Conservation (phyloP, 2,329 filamentous ascomycete species). For the Neonectria ditissima region DNA sequence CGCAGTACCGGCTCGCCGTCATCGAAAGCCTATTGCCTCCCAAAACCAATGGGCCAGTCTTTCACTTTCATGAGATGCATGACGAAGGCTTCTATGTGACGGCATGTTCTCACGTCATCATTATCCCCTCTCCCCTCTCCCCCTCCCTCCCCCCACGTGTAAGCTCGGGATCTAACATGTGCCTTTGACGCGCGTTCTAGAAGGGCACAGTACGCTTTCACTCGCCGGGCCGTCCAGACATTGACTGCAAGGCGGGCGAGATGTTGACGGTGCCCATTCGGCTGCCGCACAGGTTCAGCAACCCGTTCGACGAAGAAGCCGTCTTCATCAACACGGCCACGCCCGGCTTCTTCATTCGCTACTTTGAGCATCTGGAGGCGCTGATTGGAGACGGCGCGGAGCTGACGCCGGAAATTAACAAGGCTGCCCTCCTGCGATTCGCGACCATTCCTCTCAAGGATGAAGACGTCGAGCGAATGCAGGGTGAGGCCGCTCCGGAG, state of each 20-base stretch:
- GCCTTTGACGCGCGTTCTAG: constrained; percentile 3
- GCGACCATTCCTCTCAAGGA: constrained; percentile 33
- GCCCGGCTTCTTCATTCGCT: constrained; percentile 38
- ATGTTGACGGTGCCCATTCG: constrained; percentile 40
- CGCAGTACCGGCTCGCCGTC: constrained; percentile 34
- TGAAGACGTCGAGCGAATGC: constrained; percentile 30
- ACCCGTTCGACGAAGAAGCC: constrained; percentile 41
- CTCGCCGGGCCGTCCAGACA: constrained; percentile 33
- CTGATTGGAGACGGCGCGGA: constrained; percentile 34
- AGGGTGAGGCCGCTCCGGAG: constrained; percentile 5
- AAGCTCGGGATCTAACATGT: background rate
- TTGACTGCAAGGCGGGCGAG: constrained; percentile 38
- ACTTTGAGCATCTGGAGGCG: constrained; percentile 38
- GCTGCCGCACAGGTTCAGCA: constrained; percentile 42
- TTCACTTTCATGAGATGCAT: constrained; percentile 41
- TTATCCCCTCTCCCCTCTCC: no score
- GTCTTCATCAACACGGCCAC: constrained; percentile 41
- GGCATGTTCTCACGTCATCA: constrained; percentile 8
- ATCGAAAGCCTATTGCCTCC: constrained; percentile 37
- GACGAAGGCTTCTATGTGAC: constrained; percentile 39
- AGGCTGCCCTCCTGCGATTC: constrained; percentile 32
- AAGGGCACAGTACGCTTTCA: constrained; percentile 40
- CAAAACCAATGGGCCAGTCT: constrained; percentile 33
- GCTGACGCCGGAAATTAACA: constrained; percentile 34
- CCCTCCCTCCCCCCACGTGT: background rate